Percentiles rank a stretch among this genome's conserved stretches.
phyloP scores from a whole-genome alignment of 331 rosid genomes.

The Malus hybrid region DNA sequence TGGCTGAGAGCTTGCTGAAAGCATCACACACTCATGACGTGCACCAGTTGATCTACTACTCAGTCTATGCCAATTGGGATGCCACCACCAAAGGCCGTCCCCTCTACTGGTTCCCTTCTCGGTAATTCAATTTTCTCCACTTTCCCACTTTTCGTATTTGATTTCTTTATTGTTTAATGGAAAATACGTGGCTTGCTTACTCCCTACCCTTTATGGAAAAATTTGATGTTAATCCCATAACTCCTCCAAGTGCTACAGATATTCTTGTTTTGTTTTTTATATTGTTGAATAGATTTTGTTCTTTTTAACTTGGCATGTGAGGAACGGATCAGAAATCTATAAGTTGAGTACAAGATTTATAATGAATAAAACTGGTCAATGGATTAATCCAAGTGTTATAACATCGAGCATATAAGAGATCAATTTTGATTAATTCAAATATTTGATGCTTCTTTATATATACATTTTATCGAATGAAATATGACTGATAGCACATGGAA shows the following conservation, averaged over 20 bases:
- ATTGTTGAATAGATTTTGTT: neutral
- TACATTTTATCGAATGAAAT: neutral
- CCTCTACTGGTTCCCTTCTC: slow-evolving; percentile 75
- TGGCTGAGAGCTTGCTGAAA: slow-evolving; percentile 45
- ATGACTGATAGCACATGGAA: neutral
- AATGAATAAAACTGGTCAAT: neutral
- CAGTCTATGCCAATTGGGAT: slow-evolving; percentile 38
- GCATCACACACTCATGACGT: slow-evolving; percentile 52
- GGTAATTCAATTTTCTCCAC: slow-evolving; percentile 27
- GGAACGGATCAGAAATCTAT: neutral
- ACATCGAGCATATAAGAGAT: neutral
- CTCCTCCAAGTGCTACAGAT: neutral
- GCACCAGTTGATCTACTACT: slow-evolving; percentile 48
- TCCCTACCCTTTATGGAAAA: neutral
- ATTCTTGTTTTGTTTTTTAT: neutral
- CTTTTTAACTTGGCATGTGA: neutral
- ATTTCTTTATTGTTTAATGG: neutral
- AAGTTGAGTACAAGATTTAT: neutral
- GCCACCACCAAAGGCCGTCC: slow-evolving; percentile 37
- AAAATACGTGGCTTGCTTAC: neutral
- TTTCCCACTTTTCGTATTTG: neutral
- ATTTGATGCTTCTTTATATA: neutral
- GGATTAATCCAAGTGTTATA: neutral
- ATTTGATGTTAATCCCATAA: neutral
- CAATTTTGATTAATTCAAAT: neutral